Evolutionary conservation across 805 yeast species (phyloP).

Genomic region (Kodamaea restingae): DNA sequence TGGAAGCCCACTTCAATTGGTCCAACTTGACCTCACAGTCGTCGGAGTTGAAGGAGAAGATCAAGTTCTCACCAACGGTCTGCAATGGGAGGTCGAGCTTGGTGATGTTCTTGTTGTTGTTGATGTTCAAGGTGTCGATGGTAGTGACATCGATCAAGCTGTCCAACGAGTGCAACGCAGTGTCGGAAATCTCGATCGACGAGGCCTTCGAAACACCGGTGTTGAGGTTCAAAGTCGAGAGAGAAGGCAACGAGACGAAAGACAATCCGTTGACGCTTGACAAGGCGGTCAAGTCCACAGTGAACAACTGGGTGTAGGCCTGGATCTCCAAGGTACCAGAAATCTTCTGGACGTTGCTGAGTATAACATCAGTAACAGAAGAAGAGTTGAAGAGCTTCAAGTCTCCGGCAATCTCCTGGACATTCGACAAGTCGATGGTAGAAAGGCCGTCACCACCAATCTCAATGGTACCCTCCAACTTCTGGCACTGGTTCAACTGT

Average conservation of each 20-base stretch:
- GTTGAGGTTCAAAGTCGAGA: conserved; percentile 35
- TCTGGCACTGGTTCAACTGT: conserved; percentile 36
- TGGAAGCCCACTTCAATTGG: conserved; percentile 38
- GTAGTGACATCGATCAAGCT: conserved; percentile 29
- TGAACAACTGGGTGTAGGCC: conserved; percentile 38
- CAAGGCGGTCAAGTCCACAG: conserved; percentile 33
- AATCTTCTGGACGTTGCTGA: conserved; percentile 27
- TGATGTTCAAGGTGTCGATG: conserved; percentile 34
- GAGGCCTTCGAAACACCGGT: conserved; percentile 32
- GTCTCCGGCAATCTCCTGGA: conserved; percentile 22
- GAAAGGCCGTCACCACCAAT: conserved; percentile 25
- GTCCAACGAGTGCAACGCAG: conserved; percentile 36
- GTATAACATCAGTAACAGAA: conserved; percentile 30
- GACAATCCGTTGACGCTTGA: conserved; percentile 26
- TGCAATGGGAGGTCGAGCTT: conserved; percentile 31
- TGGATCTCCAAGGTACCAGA: conserved; percentile 33
- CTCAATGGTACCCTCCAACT: conserved; percentile 38
- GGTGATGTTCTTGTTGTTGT: conserved; percentile 43
- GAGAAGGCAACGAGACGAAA: conserved; percentile 40
- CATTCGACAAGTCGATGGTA: conserved; percentile 19
- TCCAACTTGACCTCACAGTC: conserved; percentile 31
- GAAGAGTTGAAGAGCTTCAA: conserved; percentile 37
- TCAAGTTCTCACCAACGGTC: conserved; percentile 32
- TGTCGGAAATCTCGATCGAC: conserved; percentile 36
- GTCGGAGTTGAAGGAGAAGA: conserved; percentile 40